Percentiles rank a stretch among this genome's conserved stretches.
Conservation (phyloP, 352 stramenopile genomes). For the Lagenidium sp. region DNA sequence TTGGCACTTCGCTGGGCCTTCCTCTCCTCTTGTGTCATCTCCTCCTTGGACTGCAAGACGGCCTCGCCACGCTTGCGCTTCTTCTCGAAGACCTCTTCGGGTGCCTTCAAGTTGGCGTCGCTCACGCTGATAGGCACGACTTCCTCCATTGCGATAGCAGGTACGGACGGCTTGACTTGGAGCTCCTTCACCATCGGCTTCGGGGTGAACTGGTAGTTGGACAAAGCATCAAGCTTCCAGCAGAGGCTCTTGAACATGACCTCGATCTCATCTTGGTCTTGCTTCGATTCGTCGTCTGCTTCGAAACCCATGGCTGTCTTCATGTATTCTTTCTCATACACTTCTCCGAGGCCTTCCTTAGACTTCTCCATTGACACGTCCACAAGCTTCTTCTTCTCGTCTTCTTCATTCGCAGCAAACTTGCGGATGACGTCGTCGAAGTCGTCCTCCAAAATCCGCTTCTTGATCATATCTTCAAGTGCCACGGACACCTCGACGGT, state of each 20-base stretch:
- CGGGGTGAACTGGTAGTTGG: conserved; percentile 95
- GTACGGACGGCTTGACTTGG: conserved; percentile 73
- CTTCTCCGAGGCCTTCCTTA: conserved; percentile 87
- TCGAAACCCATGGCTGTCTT: conserved; percentile 93
- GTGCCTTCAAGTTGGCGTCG: conserved; percentile 75
- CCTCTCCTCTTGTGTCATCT: conserved; percentile 85
- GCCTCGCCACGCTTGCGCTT: conserved; percentile 81
- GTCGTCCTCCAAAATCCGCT: conserved; percentile 91
- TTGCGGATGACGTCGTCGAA: conserved; percentile 93
- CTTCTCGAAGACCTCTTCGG: conserved; percentile 81
- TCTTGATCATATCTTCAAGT: conserved; percentile 93
- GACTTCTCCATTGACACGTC: conserved; percentile 92
- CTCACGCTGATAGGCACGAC: conserved; percentile 78
- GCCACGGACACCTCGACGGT: conserved; percentile 89
- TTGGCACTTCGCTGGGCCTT: conserved; percentile 84
- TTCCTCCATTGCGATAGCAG: conserved; percentile 81
- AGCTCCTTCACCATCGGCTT: conserved; percentile 90
- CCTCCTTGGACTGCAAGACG: conserved; percentile 72
- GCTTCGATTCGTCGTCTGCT: conserved; percentile 84
- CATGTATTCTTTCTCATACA: conserved; percentile 95
- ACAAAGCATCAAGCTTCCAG: conserved; percentile 92
- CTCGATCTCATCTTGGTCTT: conserved; percentile 93
- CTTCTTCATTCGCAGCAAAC: conserved; percentile 65
- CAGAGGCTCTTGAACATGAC: conserved; percentile 92
- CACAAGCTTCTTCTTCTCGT: conserved; percentile 80